phyloP scores from a whole-genome alignment of 345 rosid species.

The Salix koriyanagi region DNA sequence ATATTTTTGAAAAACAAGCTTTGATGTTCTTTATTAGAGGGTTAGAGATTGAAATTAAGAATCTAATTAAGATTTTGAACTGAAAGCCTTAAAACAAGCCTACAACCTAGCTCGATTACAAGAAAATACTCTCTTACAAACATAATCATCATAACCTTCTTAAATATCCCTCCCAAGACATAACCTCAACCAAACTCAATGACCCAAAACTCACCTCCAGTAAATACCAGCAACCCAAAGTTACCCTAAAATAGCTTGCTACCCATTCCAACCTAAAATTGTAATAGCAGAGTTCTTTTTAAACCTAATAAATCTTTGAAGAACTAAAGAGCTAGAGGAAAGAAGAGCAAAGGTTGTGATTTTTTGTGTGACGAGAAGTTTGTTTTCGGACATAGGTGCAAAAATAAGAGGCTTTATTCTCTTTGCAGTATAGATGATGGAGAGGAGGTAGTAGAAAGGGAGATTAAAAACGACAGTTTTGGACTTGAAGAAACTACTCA shows the following conservation, averaged over 20 bases:
- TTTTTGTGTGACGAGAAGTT: background rate
- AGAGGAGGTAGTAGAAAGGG: background rate
- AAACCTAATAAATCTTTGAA: background rate
- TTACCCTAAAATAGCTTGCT: background rate
- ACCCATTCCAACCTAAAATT: background rate
- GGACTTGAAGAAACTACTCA: background rate
- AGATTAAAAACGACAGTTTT: too few species aligned
- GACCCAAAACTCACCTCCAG: background rate
- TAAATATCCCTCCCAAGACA: too few species aligned
- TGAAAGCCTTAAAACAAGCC: background rate
- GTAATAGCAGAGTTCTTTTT: background rate
- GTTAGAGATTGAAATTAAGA: background rate
- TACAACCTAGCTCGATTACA: background rate
- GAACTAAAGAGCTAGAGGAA: background rate
- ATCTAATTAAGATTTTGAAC: background rate
- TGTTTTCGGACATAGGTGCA: background rate
- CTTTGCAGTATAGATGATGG: background rate
- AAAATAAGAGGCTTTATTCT: background rate
- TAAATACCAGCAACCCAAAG: background rate
- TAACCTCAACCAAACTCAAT: background rate
- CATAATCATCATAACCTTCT: background rate
- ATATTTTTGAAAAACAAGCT: background rate
- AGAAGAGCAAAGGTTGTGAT: background rate
- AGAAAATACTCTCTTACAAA: background rate
- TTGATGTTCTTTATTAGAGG: background rate